phyloP scores from a whole-genome alignment of 2,329 filamentous ascomycete genomes.

The Fusarium sp. region DNA sequence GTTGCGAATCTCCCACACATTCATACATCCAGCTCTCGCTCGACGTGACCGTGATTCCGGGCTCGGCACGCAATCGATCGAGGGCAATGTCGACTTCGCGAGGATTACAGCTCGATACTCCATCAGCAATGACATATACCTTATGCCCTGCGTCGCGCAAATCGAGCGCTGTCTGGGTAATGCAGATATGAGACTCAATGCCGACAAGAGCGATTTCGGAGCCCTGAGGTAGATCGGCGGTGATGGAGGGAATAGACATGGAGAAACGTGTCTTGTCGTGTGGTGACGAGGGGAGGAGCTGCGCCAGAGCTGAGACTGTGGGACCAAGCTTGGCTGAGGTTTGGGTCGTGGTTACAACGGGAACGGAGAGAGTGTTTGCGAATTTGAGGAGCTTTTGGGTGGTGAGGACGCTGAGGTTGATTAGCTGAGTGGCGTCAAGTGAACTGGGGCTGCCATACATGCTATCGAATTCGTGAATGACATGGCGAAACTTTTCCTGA shows the following conservation, averaged over 20 bases:
- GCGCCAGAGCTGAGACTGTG: conserved; percentile 76
- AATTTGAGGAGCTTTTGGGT: conserved; percentile 75
- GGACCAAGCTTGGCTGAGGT: conserved; percentile 79
- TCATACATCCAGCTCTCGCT: conserved; percentile 94
- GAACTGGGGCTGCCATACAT: conserved; percentile 62
- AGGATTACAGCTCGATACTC: conserved; percentile 85
- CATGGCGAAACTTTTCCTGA: conserved; percentile 88
- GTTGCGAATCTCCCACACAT: conserved; percentile 81
- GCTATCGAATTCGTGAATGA: conserved; percentile 86
- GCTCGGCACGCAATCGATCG: conserved; percentile 74
- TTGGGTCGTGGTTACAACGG: conserved; percentile 88
- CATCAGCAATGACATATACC: conserved; percentile 90
- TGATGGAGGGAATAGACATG: conserved; percentile 81
- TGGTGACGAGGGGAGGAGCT: conserved; percentile 63
- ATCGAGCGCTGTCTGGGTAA: conserved; percentile 91
- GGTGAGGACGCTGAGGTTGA: conserved; percentile 66
- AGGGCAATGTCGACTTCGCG: conserved; percentile 85
- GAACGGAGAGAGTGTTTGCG: conserved; percentile 73
- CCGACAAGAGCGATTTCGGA: conserved; percentile 81
- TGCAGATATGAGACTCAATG: conserved; percentile 94
- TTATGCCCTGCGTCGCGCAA: conserved; percentile 76
- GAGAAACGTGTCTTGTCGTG: conserved; percentile 91
- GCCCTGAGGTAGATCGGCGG: conserved; percentile 46
- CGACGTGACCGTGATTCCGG: conserved; percentile 79
- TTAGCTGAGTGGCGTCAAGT: neutral